Evolutionary conservation across 257 asterid genomes (phyloP).

Genomic region (Verbascum thapsus): DNA sequence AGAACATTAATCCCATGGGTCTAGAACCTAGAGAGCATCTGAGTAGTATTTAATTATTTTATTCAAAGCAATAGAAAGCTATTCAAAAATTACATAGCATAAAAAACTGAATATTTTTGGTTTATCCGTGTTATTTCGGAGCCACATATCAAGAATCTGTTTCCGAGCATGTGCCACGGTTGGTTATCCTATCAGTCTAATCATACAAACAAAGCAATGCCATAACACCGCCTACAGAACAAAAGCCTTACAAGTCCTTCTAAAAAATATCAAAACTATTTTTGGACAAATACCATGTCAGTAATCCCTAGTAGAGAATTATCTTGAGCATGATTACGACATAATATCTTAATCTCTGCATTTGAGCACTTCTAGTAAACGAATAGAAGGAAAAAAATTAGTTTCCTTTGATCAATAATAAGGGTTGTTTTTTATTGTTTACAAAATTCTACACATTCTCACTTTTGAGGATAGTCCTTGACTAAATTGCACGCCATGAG

Average conservation of each 20-base stretch:
- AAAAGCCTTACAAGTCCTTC: too few species aligned
- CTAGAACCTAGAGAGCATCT: slow-evolving; percentile 3
- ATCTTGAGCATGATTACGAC: not conserved
- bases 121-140: too few species aligned
- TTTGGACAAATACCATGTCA: not conserved
- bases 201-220: too few species aligned
- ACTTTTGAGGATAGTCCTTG: slow-evolving; percentile 98
- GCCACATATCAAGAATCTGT: too few species aligned
- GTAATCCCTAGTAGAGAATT: not conserved
- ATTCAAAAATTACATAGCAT: slow-evolving; percentile 1
- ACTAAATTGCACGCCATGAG: slow-evolving; percentile 98
- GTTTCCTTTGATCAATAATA: not conserved
- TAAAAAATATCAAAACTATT: not conserved
- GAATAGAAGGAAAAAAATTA: not conserved
- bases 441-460: slow-evolving; percentile 39
- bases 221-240: too few species aligned
- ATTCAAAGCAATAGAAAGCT: slow-evolving; percentile 11
- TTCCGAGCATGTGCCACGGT: too few species aligned
- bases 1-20: slow-evolving; percentile 2
- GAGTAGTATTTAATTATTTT: not conserved
- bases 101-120: not conserved
- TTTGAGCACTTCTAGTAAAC: not conserved
- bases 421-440: not conserved
- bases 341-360: not conserved
- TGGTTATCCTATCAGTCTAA: too few species aligned